Evolutionary conservation across 2,329 filamentous ascomycete species (phyloP).

Genomic region (Xylariaceae sp.): DNA sequence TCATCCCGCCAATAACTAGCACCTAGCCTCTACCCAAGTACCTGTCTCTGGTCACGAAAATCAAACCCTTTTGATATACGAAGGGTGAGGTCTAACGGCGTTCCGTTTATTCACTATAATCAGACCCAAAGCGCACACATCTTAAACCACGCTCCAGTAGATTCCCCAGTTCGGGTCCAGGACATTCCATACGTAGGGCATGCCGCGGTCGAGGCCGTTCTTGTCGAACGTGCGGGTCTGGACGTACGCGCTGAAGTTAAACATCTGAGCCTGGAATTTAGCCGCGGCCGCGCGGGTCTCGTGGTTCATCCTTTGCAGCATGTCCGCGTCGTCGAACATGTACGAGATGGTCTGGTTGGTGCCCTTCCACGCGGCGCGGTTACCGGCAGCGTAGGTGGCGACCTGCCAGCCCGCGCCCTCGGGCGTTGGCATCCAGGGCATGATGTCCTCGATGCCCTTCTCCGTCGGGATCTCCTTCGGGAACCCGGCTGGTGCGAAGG

Average conservation of each 20-base stretch:
- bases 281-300: slow-evolving; percentile 42
- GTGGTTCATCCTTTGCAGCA: slow-evolving; percentile 44
- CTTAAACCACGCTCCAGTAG: slow-evolving; percentile 26
- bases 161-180: slow-evolving; percentile 25
- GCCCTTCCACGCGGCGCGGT: slow-evolving; percentile 46
- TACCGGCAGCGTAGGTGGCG: slow-evolving; percentile 46
- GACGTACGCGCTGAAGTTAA: slow-evolving; percentile 45
- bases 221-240: slow-evolving; percentile 48
- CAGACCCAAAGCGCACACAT: not conserved
- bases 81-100: too few species aligned
- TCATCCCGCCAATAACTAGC: too few species aligned
- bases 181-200: slow-evolving; percentile 52
- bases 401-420: slow-evolving; percentile 45
- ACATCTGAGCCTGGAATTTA: slow-evolving; percentile 46
- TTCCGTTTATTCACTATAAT: too few species aligned
- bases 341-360: slow-evolving; percentile 47
- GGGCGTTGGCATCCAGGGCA: slow-evolving; percentile 45
- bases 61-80: too few species aligned
- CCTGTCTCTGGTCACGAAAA: too few species aligned
- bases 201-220: slow-evolving; percentile 51
- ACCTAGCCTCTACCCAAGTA: too few species aligned
- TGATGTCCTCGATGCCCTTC: slow-evolving; percentile 45
- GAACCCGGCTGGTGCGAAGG: slow-evolving; percentile 50
- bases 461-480: slow-evolving; percentile 45
- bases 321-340: slow-evolving; percentile 47